A percentile compares a stretch with the other conserved stretches of the same genome.
These are phyloP conservation scores for Syzygium grande DNA, from an alignment of 345 rosid species.

Conservation along the genomic window DNA sequence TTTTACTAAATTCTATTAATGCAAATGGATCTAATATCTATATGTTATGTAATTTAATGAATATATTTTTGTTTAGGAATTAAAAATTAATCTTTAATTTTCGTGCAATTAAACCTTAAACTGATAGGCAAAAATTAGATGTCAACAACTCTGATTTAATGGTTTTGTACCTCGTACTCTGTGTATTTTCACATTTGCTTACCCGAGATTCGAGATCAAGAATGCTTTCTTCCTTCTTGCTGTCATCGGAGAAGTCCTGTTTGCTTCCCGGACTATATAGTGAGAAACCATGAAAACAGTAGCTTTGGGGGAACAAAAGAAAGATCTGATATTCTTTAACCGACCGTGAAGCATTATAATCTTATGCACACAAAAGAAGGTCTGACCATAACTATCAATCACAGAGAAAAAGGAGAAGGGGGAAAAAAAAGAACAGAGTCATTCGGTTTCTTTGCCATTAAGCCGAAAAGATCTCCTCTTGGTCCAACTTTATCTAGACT, in stretches of 20 bases:
- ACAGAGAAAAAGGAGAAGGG: background rate
- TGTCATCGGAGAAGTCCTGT: background rate
- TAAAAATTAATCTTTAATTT: no score
- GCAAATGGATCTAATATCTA: no score
- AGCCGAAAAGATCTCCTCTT: background rate
- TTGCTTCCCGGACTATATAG: background rate
- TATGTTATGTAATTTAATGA: no score
- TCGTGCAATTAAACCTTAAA: no score
- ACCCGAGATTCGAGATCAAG: background rate
- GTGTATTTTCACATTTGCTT: background rate
- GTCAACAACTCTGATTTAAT: no score
- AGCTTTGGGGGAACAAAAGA: background rate
- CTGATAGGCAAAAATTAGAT: no score
- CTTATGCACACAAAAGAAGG: background rate
- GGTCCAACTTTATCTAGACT: background rate
- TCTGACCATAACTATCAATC: background rate
- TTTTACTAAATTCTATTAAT: no score
- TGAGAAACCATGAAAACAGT: background rate
- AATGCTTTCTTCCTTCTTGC: background rate
- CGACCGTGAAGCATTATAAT: background rate
- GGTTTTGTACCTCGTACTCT: no score
- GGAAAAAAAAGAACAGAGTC: background rate
- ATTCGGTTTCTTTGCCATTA: background rate
- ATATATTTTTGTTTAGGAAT: no score
- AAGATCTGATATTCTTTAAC: background rate